Conservation (phyloP, 202 grass and related monocot species). For the Dendrocalamus latiflorus region DNA sequence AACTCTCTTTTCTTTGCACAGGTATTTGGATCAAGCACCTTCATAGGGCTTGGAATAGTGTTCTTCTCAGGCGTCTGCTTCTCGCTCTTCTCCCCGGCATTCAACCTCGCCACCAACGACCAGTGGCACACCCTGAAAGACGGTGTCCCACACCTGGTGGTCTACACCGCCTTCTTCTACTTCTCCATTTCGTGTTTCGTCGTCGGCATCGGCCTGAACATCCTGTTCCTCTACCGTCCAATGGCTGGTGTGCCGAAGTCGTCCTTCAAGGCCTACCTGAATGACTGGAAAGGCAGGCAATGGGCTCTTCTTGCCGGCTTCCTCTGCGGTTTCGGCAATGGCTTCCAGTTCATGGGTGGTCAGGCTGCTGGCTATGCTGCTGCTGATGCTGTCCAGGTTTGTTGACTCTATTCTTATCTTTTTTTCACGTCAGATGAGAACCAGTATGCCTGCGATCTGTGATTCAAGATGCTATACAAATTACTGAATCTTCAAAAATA, state of each 20-base stretch:
- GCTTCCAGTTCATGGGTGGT: too few species aligned
- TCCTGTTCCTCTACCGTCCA: constrained; percentile 80
- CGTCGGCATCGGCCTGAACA: constrained; percentile 66
- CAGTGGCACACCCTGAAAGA: constrained; percentile 79
- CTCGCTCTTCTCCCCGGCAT: constrained; percentile 90
- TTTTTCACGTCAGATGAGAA: background rate
- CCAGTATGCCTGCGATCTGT: background rate
- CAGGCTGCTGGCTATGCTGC: constrained; percentile 96
- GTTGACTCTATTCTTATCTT: background rate
- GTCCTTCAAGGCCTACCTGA: constrained; percentile 70
- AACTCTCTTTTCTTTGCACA: background rate
- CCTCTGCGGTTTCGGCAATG: constrained; percentile 86
- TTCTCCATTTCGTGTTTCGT: constrained; percentile 87
- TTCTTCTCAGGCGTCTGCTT: constrained; percentile 85
- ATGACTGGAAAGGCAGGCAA: constrained; percentile 89
- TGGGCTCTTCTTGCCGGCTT: too few species aligned
- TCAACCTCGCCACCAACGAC: constrained; percentile 93
- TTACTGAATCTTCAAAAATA: background rate
- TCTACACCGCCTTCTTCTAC: constrained; percentile 98
- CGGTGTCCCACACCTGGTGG: constrained; percentile 69
- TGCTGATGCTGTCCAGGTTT: constrained; percentile 94
- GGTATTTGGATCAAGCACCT: constrained; percentile 69
- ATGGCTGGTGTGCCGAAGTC: constrained; percentile 70
- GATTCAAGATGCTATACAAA: background rate
- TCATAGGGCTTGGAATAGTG: too few species aligned